Evolutionary conservation across 2,329 filamentous ascomycete species (phyloP).

Genomic region (Penicillium sp.): DNA sequence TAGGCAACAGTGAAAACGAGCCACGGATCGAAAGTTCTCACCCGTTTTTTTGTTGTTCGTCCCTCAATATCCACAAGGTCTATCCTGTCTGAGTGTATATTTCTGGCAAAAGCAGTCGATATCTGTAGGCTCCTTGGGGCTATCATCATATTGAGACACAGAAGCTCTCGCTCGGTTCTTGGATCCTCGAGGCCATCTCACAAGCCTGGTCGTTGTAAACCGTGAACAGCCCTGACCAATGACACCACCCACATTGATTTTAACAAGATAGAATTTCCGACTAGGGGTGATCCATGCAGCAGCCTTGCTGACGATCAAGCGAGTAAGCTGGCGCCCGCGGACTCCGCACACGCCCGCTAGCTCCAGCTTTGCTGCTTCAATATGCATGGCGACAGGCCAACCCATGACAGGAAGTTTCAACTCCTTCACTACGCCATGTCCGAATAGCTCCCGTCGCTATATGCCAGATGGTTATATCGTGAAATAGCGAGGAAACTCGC

Average conservation of each 20-base stretch:
- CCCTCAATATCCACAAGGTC: not conserved
- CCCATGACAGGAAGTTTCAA: no score
- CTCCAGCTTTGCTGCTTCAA: not conserved
- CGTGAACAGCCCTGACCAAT: not conserved
- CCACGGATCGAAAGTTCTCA: not conserved
- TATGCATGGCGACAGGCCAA: no score
- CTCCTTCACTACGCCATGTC: no score
- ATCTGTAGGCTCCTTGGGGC: not conserved
- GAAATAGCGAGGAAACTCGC: not conserved
- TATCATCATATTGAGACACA: no score
- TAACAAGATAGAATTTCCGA: not conserved
- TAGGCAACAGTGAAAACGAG: not conserved
- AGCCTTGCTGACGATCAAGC: not conserved
- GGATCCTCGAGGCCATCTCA: no score
- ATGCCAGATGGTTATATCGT: not conserved
- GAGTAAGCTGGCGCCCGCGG: not conserved
- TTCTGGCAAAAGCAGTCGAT: not conserved
- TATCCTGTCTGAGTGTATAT: not conserved
- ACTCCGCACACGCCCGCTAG: not conserved
- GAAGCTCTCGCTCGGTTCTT: no score
- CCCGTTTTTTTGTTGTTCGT: not conserved
- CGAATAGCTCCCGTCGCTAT: not conserved
- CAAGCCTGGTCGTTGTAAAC: not conserved
- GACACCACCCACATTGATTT: not conserved
- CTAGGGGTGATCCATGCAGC: not conserved